Evolutionary conservation across 2,329 filamentous ascomycete species (phyloP).

Genomic region (Hymenoscyphus infarciens): DNA sequence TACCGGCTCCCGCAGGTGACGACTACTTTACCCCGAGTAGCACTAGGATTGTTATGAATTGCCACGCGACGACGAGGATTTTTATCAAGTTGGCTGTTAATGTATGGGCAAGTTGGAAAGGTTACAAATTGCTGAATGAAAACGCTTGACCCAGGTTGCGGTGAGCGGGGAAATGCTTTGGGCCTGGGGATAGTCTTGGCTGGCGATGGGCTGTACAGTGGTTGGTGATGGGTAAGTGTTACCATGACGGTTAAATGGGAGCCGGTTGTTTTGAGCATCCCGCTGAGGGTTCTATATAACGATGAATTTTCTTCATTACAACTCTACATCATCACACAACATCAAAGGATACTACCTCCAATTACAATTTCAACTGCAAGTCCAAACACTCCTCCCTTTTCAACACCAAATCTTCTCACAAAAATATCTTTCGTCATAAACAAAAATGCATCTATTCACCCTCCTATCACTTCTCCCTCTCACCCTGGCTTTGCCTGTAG

Average conservation of each 20-base stretch:
- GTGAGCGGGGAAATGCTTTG: background rate
- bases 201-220: background rate
- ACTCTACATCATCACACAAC: too few species aligned
- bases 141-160: background rate
- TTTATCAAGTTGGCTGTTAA: background rate
- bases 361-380: too few species aligned
- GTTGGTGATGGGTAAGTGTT: background rate
- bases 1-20: slow-evolving; percentile 1
- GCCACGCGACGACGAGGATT: slow-evolving; percentile 1
- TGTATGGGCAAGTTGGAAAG: background rate
- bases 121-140: background rate
- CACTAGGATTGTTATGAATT: background rate
- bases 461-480: background rate
- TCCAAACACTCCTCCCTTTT: too few species aligned
- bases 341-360: too few species aligned
- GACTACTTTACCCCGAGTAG: background rate
- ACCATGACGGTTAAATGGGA: background rate
- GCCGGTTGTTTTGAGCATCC: background rate
- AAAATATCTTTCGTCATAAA: background rate
- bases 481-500: background rate
- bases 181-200: background rate
- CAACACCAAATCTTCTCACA: too few species aligned
- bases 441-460: background rate
- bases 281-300: background rate
- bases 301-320: background rate